Base-by-base conservation (phyloP, 495 filamentous ascomycete species). In the Poronia punctata region DNA sequence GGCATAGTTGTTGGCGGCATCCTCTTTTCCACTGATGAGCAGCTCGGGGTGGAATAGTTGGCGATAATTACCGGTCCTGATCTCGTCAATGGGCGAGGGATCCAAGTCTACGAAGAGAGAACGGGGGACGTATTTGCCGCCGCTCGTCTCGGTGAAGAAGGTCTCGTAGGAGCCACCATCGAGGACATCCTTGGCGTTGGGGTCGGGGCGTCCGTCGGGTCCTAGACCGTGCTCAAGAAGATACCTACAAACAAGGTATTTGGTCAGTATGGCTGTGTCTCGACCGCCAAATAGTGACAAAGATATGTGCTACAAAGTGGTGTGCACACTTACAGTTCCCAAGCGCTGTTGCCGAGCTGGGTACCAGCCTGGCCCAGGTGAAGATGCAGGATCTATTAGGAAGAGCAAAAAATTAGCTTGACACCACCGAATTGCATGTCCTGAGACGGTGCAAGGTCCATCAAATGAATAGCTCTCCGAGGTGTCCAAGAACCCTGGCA, bases 1-100 rank as follows among this genome's bases (percentile, higher is more conserved):
- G 49, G 87, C 87, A 70, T 94, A 94, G 75, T 94, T 94, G 66
- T 93, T 94, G 57, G 87, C 85, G 40, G 87, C 87, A 76, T 94
- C 87, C 64, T 94, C 87, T 67, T 94, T 94, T 47, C 87, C 87
- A 60, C 80, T 88, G 57, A 94, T 86, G 64, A 94, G 62, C 49
- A 82, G 70, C 66, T 92, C 87, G 19, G 87, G 87, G 62, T 92
- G 87, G 71, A 94, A 94, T 25, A 94, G 82, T 53, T 88, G 78
- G 43, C 86, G 82, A 64, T 88, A 90, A 48, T 58, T 50, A 54
- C 87, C 87, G 41, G 83, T 88, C 30, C 87, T 81, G 64, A 94
- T 89, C 68, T 94, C 86, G 53, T 94, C 87, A 59, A 94, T 88
- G 34, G 87, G 87, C 61, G 85, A 89, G 21, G 87, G 86, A 63